Evolutionary conservation across 176 grass and related monocot genomes (phyloP).

Genomic region (Lolium rigidum): DNA sequence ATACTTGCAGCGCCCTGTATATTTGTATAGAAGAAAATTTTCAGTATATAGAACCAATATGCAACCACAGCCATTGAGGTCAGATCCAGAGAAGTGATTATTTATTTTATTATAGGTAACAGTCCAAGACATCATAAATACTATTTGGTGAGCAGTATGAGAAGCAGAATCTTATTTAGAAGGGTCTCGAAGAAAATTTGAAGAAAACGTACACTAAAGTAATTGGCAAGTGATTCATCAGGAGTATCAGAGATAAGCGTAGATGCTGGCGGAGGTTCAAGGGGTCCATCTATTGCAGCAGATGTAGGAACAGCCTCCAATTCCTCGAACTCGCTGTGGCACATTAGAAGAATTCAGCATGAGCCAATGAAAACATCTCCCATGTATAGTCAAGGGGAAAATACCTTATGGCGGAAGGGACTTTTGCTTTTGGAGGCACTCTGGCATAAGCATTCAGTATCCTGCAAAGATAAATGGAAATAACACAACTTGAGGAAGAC

Average conservation of each 20-base stretch:
- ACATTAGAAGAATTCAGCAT: slow-evolving; percentile 28
- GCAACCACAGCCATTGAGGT: not conserved
- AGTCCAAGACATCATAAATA: slow-evolving; percentile 9
- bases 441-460: slow-evolving; percentile 92
- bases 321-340: slow-evolving; percentile 77
- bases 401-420: slow-evolving; percentile 74
- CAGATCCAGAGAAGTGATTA: slow-evolving; percentile 6
- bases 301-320: slow-evolving; percentile 81
- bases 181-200: not conserved
- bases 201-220: slow-evolving; percentile 61
- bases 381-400: not conserved
- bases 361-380: slow-evolving; percentile 10
- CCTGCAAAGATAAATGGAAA: slow-evolving; percentile 43
- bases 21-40: slow-evolving; percentile 32
- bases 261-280: slow-evolving; percentile 60
- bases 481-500: not conserved
- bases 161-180: not conserved
- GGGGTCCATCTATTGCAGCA: slow-evolving; percentile 74
- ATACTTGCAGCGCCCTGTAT: slow-evolving; percentile 60
- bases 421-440: slow-evolving; percentile 87
- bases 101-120: not conserved
- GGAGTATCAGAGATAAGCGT: slow-evolving; percentile 50
- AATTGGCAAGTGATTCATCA: slow-evolving; percentile 68
- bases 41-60: slow-evolving; percentile 28
- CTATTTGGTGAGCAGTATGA: not conserved